Percentiles rank a stretch among this genome's conserved stretches.
phyloP scores from a whole-genome alignment of 345 rosid species.

The Pistacia vera region DNA sequence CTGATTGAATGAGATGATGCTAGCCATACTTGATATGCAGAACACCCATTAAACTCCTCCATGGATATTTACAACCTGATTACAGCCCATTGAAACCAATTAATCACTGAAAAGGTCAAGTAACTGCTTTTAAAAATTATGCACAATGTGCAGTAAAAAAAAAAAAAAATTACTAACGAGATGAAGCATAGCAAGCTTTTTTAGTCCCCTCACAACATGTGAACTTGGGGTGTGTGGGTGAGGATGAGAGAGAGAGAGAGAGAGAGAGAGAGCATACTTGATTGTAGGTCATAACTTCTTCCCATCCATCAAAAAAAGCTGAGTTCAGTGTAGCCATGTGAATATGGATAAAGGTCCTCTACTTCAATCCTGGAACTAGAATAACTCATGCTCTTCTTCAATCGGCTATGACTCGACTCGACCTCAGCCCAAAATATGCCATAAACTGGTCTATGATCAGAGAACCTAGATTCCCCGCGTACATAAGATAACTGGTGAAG shows the following conservation, averaged over 20 bases:
- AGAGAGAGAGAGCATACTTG: constrained; percentile 27
- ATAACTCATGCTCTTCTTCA: constrained; percentile 74
- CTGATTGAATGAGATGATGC: constrained; percentile 27
- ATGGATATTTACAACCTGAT: constrained; percentile 19
- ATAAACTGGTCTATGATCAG: constrained; percentile 98
- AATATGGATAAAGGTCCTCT: constrained; percentile 91
- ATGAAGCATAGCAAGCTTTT: neutral
- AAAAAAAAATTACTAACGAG: neutral
- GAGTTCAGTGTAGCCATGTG: constrained; percentile 91
- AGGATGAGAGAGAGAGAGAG: constrained; percentile 17
- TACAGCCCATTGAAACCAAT: constrained; percentile 10
- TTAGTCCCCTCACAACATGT: neutral
- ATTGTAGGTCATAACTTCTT: constrained; percentile 6
- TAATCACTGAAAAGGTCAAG: constrained; percentile 4
- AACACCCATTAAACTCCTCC: constrained; percentile 10
- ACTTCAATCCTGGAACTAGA: constrained; percentile 78
- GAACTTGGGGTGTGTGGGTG: constrained; percentile 6
- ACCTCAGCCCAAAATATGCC: constrained; percentile 94
- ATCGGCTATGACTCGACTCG: constrained; percentile 69
- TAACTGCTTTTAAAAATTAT: neutral
- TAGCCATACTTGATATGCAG: constrained; percentile 21
- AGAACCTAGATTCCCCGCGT: constrained; percentile 92
- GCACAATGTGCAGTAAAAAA: neutral
- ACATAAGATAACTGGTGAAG: constrained; percentile 87
- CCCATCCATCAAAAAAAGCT: constrained; percentile 66